These are phyloP conservation scores for Clonostachys byssicola DNA, from an alignment of 2,329 filamentous ascomycete species.

Conservation along the genomic window DNA sequence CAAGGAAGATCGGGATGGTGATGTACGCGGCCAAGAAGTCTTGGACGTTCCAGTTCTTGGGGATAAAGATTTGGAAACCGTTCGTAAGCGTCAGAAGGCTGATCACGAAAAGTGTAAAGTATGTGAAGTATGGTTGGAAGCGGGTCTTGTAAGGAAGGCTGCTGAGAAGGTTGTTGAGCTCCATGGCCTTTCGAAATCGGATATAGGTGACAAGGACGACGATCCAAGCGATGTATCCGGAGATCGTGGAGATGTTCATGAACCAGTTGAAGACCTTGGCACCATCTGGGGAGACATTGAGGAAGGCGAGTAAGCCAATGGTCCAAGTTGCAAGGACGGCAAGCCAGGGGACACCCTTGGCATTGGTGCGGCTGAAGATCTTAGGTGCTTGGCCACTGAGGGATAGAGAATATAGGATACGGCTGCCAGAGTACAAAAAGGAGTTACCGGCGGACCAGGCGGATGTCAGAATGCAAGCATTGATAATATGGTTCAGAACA, in stretches of 20 bases:
- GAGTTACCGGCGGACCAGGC: conserved; percentile 60
- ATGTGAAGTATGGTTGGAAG: conserved; percentile 61
- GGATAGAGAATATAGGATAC: conserved; percentile 66
- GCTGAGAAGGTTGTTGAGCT: conserved; percentile 42
- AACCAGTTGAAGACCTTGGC: conserved; percentile 68
- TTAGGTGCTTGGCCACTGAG: conserved; percentile 62
- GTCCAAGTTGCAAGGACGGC: conserved; percentile 49
- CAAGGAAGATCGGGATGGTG: conserved; percentile 56
- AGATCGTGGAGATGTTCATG: conserved; percentile 63
- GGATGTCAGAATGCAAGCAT: conserved; percentile 63
- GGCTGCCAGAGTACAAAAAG: conserved; percentile 62
- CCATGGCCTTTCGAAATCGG: conserved; percentile 54
- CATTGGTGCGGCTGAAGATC: conserved; percentile 55
- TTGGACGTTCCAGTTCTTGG: conserved; percentile 55
- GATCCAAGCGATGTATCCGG: conserved; percentile 57
- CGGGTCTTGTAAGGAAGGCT: conserved; percentile 47
- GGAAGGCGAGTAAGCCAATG: conserved; percentile 64
- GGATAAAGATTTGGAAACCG: conserved; percentile 72
- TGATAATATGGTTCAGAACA: conserved; percentile 62
- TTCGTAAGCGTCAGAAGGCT: conserved; percentile 65
- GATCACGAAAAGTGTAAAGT: conserved; percentile 52
- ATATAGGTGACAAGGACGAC: conserved; percentile 55
- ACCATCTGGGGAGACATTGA: conserved; percentile 61
- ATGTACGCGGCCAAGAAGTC: conserved; percentile 65
- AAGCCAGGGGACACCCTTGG: conserved; percentile 55